phyloP scores from a whole-genome alignment of 306 rosid species.

The Trichosanthes truncata region DNA sequence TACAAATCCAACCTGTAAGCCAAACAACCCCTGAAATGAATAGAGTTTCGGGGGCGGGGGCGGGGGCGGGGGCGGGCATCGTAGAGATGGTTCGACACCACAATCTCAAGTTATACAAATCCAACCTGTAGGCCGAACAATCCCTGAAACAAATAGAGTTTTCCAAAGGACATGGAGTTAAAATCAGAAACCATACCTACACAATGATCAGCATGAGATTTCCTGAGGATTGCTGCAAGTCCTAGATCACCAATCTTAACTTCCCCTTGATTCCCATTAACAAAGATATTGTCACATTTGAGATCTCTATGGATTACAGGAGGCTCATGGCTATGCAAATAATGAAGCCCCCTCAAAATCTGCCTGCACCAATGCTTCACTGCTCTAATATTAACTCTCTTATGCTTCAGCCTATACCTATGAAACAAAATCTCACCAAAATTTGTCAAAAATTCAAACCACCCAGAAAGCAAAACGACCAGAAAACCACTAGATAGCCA shows the following conservation, averaged over 20 bases:
- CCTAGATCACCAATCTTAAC: conserved; percentile 99
- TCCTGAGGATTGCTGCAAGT: conserved; percentile 82
- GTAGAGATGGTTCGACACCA: neutral
- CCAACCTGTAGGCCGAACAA: neutral
- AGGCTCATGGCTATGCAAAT: conserved; percentile 90
- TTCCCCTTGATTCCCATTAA: conserved; percentile 95
- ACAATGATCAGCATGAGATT: conserved; percentile 88
- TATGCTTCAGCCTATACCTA: conserved; percentile 91
- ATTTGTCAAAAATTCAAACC: neutral
- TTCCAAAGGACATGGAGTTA: neutral
- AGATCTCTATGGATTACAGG: conserved; percentile 98
- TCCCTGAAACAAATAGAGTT: neutral
- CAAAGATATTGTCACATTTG: conserved; percentile 87
- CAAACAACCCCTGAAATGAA: conserved; percentile 3
- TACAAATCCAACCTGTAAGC: neutral
- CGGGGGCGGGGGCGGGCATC: no score
- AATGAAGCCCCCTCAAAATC: conserved; percentile 81
- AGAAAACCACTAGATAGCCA: neutral
- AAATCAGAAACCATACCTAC: conserved; percentile 46
- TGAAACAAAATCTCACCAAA: conserved; percentile 20
- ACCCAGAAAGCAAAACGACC: conserved; percentile 1
- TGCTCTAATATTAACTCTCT: conserved; percentile 72
- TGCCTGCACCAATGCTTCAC: conserved; percentile 98
- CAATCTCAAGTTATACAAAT: neutral
- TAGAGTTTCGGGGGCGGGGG: neutral